Base-by-base conservation (phyloP, 495 filamentous ascomycete genomes). In the Penicillium pancosmium region DNA sequence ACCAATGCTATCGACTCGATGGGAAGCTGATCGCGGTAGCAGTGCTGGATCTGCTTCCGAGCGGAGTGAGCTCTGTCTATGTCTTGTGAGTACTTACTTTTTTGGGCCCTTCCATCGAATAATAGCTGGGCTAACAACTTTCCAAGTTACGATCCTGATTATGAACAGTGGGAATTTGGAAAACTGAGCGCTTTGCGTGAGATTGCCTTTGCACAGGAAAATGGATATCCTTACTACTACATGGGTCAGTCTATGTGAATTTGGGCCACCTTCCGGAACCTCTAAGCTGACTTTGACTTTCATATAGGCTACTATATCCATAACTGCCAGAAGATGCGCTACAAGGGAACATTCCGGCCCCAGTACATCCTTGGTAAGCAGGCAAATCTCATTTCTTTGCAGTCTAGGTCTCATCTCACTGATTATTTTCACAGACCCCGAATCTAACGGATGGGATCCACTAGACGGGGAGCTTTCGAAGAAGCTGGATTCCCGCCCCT, bases 1-100 rank as follows among this genome's bases (percentile, higher is more conserved):
- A 98, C 68, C 93, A 97, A 71, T 94, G 91, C 75, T 97, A 98
- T 73, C 84, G 94, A 31, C 77, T 98, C 23, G 92, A 97, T 72
- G 94, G 92, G 16, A 82, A 86, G 53, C 82, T 98, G 35, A 86
- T 98, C 36, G 94, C 94, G 15, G 83, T 98, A 54, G 90, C 88
- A 2, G 92, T 98, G 10, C 75, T 98, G 34, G 94, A 98, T 69
- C 74, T 98, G 9, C 80, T 97, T 27, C 94, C 93, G 0, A 79
- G 90, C 55, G 88, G 86, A 56, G 91, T 98, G 33, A 97, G 93
- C 74, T 91, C 90, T 18, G 94, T 98, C 36, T 98, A 98, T 71
- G 90, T 97, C 67, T 84, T 97, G 76, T 94, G 68, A 66, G 72
- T 63, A 15, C 7, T 36, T 9, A 16, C 4, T 5, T 44, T 3